Evolutionary conservation across 768 basidiomycete genomes (phyloP), one percentile per base, ranked within the genome.

Genomic region (Tephrocybe sp.): DNA sequence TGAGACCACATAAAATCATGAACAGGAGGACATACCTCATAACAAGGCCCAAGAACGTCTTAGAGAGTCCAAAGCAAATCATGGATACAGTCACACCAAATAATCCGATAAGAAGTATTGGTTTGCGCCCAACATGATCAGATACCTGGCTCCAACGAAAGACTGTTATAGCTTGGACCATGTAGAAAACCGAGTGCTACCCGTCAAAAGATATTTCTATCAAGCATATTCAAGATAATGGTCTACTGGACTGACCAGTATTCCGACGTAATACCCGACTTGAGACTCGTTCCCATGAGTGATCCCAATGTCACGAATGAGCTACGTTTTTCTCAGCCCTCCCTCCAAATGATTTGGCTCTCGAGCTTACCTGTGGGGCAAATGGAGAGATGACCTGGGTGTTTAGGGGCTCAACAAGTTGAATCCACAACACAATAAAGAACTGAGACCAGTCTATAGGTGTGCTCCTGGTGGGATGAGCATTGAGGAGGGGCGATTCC

Each of bases 231-330:
- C 12, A 18, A 19, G 21, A 16, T 3, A 18, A 38, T n/a, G 4
- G 1, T 10, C 13, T 38, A 19, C n/a, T 9, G 15, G 15, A 62
- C 76, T 27, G 19, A 87, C 88, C 77, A 91, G 68, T 9, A 88
- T 57, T 15, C 88, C 88, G 47, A 88, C 85, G 69, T 90, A 91
- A 62, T 87, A 84, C 37, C 86, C 89, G 9, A 90, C 84, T 54
- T 76, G 72, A 2, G 77, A 77, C 60, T 89, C 86, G 59, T 88
- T 78, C 24, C 86, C 88, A 57, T 82, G 68, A 11, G 86, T 88
- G 7, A 88, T 74, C 10, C 83, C 86, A 45, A 86, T 71, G 58
- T 82, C 82, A 21, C 83, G 79, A 49, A 86, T 77, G 34, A 86
- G 70, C 86, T 86, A 13, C 5, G 23, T n/a, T n/a, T n/a, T n/a